Evolutionary conservation across 352 stramenopile genomes (phyloP).

Genomic region (Phytophthora hybrid): DNA sequence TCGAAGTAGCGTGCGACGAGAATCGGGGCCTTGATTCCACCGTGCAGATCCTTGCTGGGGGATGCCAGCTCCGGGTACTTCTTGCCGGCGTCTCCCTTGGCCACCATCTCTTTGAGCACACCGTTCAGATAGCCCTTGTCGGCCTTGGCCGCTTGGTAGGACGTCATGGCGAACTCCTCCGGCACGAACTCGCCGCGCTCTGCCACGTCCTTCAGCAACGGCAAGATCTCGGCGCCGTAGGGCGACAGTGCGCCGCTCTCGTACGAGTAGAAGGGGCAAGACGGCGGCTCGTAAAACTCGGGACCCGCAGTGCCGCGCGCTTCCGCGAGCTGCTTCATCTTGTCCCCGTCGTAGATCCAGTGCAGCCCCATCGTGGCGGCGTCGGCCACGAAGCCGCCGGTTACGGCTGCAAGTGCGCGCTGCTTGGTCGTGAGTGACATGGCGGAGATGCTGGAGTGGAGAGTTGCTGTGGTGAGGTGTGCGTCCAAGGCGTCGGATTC

Average conservation of each 20-base stretch:
- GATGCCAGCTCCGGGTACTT: constrained; percentile 62
- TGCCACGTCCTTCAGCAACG: constrained; percentile 64
- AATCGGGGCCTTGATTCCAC: constrained; percentile 65
- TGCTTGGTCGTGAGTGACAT: constrained; percentile 47
- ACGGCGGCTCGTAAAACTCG: constrained; percentile 69
- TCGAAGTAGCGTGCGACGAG: constrained; percentile 62
- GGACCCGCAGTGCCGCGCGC: constrained; percentile 24
- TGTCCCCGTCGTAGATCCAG: constrained; percentile 77
- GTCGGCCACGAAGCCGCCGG: constrained; percentile 67
- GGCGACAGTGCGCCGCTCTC: constrained; percentile 59
- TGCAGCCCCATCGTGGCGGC: constrained; percentile 77
- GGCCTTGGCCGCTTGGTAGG: constrained; percentile 63
- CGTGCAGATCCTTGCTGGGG: constrained; percentile 65
- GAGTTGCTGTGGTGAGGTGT: not conserved
- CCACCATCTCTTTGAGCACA: constrained; percentile 74
- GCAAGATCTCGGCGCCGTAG: constrained; percentile 73
- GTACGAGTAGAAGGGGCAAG: constrained; percentile 75
- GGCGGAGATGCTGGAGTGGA: not conserved
- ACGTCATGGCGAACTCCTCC: constrained; percentile 51
- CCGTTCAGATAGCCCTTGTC: constrained; percentile 71
- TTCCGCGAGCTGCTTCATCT: constrained; percentile 50
- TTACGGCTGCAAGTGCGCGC: constrained; percentile 55
- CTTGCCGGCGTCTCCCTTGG: constrained; percentile 68
- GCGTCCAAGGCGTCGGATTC: constrained; percentile 5
- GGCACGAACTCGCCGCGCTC: constrained; percentile 54